Evolutionary conservation across 805 yeast species (phyloP), one percentile per base, ranked within the genome.

Genomic region (Metschnikowia cubensis): DNA sequence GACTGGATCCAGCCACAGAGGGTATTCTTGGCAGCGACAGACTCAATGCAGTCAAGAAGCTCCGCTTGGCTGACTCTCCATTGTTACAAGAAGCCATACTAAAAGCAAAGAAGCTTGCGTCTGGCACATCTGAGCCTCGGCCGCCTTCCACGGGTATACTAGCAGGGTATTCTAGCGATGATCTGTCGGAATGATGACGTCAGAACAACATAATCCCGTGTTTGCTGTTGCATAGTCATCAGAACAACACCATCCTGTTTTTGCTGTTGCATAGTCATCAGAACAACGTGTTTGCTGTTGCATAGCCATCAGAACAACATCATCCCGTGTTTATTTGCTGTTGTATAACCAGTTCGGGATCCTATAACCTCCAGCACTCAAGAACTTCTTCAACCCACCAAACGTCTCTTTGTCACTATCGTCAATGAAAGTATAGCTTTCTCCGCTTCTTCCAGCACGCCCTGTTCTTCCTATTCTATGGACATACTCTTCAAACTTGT

Each of bases 381-480:
- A 66, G 67, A 81, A 76, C 54, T 70, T 69, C 61, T 73, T 72
- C 59, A 84, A 64, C 54, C 78, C 84, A 47, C 67, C 65, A 48
- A 85, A 74, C 1, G 82, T 68, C 1, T 70, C 77, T 13, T 68
- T 65, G 57, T 86, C 91, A 3, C 75, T 75, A 11, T 76, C 76
- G 48, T 80, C 81, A 54, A 90, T 65, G 55, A 88, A 87, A 0
- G 97, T 86, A 11, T 84, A 72, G 4, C 96, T 85, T 8, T 78
- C 73, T 41, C 99, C 99, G 5, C 63, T 64, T 42, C 80, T 81
- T 0, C 97, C 98, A 0, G 96, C 97, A 66, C 99, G 81, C 35
- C 98, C 99, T 0, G 99, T 92, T 69, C 99, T 83, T 50, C 99
- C 99, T 45, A 92, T 85, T 62, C 98, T 78, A 68, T 92, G 99